Percentiles rank a stretch among this genome's conserved stretches.
phyloP scores from a whole-genome alignment of 805 yeast genomes.

The Starmerella ratchasimensis region DNA sequence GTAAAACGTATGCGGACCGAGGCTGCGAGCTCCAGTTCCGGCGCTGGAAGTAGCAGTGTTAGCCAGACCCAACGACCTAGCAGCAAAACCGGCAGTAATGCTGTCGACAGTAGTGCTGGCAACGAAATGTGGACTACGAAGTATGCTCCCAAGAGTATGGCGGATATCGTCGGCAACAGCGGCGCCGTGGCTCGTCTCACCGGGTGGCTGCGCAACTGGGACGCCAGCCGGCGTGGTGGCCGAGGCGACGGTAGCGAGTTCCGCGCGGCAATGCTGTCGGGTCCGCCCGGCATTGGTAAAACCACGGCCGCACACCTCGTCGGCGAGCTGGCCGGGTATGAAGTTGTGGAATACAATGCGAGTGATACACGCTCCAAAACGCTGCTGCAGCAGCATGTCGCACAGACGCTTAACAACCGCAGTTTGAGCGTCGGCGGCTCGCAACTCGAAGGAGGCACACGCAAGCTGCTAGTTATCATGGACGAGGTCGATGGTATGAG shows the following conservation, averaged over 20 bases:
- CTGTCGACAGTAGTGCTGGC: too few species aligned
- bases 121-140: conserved; percentile 76
- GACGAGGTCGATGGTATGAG: conserved; percentile 99
- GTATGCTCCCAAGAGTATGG: conserved; percentile 68
- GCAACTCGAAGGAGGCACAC: conserved; percentile 27
- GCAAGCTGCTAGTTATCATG: conserved; percentile 74
- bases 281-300: conserved; percentile 92
- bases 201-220: conserved; percentile 73
- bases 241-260: conserved; percentile 49
- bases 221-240: conserved; percentile 37
- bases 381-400: conserved; percentile 52
- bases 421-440: conserved; percentile 67
- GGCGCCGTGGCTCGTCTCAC: conserved; percentile 51
- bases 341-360: conserved; percentile 77
- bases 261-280: conserved; percentile 77
- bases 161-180: conserved; percentile 86
- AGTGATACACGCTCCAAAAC: conserved; percentile 77
- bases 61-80: too few species aligned
- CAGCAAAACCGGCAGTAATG: background rate
- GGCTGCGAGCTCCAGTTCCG: background rate
- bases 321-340: conserved; percentile 66
- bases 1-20: conserved; percentile 9
- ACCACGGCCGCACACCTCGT: conserved; percentile 81
- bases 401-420: conserved; percentile 61
- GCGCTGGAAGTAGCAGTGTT: too few species aligned